Evolutionary conservation across 192 early-diverging fungal genomes (phyloP).

Genomic region (Coemansia biformis): DNA sequence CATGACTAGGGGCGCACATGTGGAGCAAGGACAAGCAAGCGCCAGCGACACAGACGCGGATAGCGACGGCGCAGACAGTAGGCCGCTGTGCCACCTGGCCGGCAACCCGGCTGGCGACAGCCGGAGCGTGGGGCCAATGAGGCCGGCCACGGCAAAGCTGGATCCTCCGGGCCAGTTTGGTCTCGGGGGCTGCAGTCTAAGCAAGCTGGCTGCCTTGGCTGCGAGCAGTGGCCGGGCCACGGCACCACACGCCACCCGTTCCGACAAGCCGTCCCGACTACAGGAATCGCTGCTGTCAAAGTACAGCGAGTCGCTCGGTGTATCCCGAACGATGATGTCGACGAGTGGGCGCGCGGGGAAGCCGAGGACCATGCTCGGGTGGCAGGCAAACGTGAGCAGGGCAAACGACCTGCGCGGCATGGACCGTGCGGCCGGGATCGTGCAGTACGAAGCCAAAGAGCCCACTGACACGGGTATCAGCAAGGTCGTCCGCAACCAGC

Average conservation of each 20-base stretch:
- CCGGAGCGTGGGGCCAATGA: not conserved
- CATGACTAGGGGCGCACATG: no score
- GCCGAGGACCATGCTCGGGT: constrained; percentile 10
- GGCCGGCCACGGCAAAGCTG: constrained; percentile 2
- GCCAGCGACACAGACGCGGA: not conserved
- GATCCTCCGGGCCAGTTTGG: constrained; percentile 29
- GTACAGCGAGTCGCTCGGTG: constrained; percentile 41
- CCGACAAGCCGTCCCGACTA: constrained; percentile 10
- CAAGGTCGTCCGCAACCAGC: constrained; percentile 34
- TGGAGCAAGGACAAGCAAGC: no score
- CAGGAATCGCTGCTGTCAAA: constrained; percentile 24
- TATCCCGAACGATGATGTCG: constrained; percentile 21
- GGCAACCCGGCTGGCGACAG: not conserved
- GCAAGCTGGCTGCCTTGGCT: constrained; percentile 5
- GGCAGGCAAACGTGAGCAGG: constrained; percentile 7
- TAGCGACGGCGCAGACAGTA: not conserved
- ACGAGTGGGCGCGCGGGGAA: constrained; percentile 5
- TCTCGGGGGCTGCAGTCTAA: constrained; percentile 10
- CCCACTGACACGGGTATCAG: constrained; percentile 26
- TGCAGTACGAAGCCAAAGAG: constrained; percentile 26
- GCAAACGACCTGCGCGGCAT: constrained; percentile 10
- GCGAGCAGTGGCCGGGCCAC: not conserved
- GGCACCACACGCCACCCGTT: not conserved
- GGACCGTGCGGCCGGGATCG: constrained; percentile 12
- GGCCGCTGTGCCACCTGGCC: constrained; percentile 1